These are phyloP conservation scores for Paramecium sonneborni DNA, from an alignment of 73 alveolate genomes.

Conservation along the genomic window DNA sequence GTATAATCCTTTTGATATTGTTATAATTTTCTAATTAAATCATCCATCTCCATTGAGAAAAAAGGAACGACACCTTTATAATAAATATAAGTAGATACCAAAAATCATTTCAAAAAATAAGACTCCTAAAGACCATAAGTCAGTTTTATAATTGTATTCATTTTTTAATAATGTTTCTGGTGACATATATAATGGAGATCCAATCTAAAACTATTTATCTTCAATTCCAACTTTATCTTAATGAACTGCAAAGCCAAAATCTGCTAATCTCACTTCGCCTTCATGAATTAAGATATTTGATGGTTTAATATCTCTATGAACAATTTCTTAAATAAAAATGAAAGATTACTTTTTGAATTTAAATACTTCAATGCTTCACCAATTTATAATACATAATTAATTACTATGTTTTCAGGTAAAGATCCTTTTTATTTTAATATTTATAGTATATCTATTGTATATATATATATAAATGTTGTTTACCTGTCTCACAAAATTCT, in stretches of 20 bases:
- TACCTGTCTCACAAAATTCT: conserved; percentile 49
- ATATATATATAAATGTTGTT: too few relatives aligned
- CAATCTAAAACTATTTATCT: conserved; percentile 29
- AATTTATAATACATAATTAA: neutral
- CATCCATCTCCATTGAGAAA: conserved; percentile 11
- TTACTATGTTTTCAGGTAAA: neutral
- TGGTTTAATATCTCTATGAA: conserved; percentile 67
- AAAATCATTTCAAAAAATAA: neutral
- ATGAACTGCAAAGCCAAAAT: conserved; percentile 61
- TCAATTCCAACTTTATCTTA: neutral
- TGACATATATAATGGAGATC: conserved; percentile 52
- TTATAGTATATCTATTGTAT: neutral
- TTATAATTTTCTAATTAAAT: neutral
- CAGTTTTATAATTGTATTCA: neutral
- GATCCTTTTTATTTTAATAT: neutral
- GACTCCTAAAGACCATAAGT: conserved; percentile 29
- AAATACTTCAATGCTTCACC: conserved; percentile 13
- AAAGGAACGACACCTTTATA: conserved; percentile 16
- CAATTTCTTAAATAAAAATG: neutral
- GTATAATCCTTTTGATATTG: neutral
- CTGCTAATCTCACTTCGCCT: conserved; percentile 58
- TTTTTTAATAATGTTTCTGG: conserved; percentile 33
- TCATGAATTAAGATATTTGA: conserved; percentile 56
- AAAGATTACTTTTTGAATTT: neutral
- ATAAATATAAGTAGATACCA: neutral